Conservation (phyloP, 2,329 filamentous ascomycete species). For the Phaeosphaeria sp. region DNA sequence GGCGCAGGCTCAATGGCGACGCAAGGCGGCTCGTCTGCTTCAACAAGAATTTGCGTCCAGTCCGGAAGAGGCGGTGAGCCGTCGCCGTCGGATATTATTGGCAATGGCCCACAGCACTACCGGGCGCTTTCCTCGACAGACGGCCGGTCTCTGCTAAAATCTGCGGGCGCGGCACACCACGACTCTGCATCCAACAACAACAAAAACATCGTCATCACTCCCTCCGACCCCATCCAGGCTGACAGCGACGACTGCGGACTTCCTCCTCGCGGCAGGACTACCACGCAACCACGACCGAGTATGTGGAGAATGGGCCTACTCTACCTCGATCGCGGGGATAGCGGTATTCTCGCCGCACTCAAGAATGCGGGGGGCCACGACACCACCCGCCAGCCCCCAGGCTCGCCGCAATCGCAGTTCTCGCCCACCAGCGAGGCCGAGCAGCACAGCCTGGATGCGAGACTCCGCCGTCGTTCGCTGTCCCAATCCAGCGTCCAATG, state of each 20-base stretch:
- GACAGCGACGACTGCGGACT: conserved; percentile 18
- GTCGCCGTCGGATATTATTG: conserved; percentile 1
- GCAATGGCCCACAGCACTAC: conserved; percentile 6
- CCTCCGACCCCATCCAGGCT: conserved; percentile 7
- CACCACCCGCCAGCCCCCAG: conserved; percentile 15
- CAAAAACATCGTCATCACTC: not conserved
- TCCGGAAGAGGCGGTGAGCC: conserved; percentile 20
- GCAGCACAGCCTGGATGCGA: conserved; percentile 4
- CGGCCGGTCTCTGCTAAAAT: too few relatives aligned
- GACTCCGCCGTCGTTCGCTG: conserved; percentile 4
- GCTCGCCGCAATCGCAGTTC: conserved; percentile 21
- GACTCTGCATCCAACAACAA: conserved; percentile 3
- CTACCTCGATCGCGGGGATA: conserved; percentile 31
- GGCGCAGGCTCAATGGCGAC: not conserved
- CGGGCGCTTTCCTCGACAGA: not conserved
- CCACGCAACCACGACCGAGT: conserved; percentile 24
- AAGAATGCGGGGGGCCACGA: conserved; percentile 27
- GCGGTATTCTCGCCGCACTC: conserved; percentile 28
- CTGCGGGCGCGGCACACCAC: conserved; percentile 4
- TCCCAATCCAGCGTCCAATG: conserved; percentile 11
- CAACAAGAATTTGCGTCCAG: conserved; percentile 5
- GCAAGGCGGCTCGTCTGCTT: conserved; percentile 9
- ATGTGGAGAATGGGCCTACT: conserved; percentile 31
- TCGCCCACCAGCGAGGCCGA: conserved; percentile 21
- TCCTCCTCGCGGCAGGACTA: conserved; percentile 7